A percentile compares a stretch with the other conserved stretches of the same genome.
These are phyloP conservation scores for Phycomyces nitens DNA, from an alignment of 192 early-diverging fungal species.

Conservation along the genomic window DNA sequence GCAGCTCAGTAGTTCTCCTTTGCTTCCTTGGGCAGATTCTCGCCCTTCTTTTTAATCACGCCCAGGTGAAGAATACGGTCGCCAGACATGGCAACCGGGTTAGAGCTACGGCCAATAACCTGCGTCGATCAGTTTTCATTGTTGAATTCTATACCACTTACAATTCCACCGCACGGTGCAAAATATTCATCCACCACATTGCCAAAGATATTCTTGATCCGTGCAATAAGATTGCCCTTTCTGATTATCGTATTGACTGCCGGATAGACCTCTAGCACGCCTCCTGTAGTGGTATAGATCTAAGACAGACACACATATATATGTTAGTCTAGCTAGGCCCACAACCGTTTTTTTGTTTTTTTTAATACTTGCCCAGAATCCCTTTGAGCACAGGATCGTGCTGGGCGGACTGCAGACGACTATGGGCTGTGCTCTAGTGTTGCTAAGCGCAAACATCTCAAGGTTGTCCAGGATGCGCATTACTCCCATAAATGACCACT, in stretches of 20 bases:
- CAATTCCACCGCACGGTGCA: constrained; percentile 75
- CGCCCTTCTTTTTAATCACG: constrained; percentile 45
- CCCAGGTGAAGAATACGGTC: constrained; percentile 86
- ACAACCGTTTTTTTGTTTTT: no score
- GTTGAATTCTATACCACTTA: no score
- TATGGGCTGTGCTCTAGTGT: constrained; percentile 17
- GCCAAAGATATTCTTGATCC: constrained; percentile 87
- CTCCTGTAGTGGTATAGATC: constrained; percentile 87
- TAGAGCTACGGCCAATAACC: constrained; percentile 72
- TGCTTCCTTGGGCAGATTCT: constrained; percentile 31
- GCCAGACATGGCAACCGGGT: constrained; percentile 85
- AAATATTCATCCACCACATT: constrained; percentile 81
- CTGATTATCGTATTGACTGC: constrained; percentile 76
- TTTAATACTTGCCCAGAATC: constrained; percentile 26
- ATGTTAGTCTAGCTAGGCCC: no score
- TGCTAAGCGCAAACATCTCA: constrained; percentile 46
- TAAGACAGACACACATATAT: constrained; percentile 16
- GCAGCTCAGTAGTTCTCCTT: constrained; percentile 32
- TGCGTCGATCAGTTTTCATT: no score
- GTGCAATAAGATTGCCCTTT: constrained; percentile 82
- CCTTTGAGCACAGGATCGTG: constrained; percentile 35
- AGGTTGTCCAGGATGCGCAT: constrained; percentile 64
- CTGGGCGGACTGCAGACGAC: constrained; percentile 20
- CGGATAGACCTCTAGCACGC: constrained; percentile 83
- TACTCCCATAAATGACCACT: constrained; percentile 63